Conservation (phyloP, 495 filamentous ascomycete genomes). For the Podospora pseudocomata region DNA sequence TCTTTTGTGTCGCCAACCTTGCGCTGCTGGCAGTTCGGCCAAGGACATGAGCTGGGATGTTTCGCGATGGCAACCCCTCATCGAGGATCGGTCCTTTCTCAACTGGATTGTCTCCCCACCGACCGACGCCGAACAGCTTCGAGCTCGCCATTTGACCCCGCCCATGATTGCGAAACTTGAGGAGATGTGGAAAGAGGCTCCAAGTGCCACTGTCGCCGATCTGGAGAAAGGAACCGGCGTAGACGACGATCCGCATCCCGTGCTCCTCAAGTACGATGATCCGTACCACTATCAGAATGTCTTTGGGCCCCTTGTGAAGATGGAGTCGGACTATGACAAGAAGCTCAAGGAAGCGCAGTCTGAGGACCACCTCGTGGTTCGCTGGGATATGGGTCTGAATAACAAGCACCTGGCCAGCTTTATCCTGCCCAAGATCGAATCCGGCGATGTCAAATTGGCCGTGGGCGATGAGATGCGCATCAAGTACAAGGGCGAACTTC, state of each 20-base stretch:
- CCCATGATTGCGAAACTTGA: constrained; percentile 96
- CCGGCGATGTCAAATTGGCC: constrained; percentile 95
- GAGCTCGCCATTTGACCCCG: constrained; percentile 87
- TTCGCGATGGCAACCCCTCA: constrained; percentile 94
- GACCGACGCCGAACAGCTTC: constrained; percentile 91
- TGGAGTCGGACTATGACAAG: constrained; percentile 99
- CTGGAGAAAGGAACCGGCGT: constrained; percentile 89
- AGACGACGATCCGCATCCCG: constrained; percentile 92
- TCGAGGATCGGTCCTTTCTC: constrained; percentile 94
- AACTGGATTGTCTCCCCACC: constrained; percentile 89
- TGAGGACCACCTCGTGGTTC: constrained; percentile 88
- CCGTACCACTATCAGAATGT: constrained; percentile 99
- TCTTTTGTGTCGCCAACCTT: constrained; percentile 92
- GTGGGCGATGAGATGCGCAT: constrained; percentile 98
- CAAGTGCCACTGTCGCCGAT: constrained; percentile 83
- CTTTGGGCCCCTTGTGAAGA: constrained; percentile 96
- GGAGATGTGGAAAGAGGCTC: constrained; percentile 98
- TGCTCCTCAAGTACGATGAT: constrained; percentile 93
- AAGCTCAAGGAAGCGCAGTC: constrained; percentile 98
- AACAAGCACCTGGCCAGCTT: constrained; percentile 98
- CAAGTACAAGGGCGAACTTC: constrained; percentile 92
- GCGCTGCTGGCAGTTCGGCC: constrained; percentile 88
- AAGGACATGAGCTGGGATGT: constrained; percentile 99
- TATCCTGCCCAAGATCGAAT: constrained; percentile 91
- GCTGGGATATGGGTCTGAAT: constrained; percentile 95